A percentile compares a stretch with the other conserved stretches of the same genome.
Conservation (phyloP, 768 basidiomycete species). For the Suillus subaureus region DNA sequence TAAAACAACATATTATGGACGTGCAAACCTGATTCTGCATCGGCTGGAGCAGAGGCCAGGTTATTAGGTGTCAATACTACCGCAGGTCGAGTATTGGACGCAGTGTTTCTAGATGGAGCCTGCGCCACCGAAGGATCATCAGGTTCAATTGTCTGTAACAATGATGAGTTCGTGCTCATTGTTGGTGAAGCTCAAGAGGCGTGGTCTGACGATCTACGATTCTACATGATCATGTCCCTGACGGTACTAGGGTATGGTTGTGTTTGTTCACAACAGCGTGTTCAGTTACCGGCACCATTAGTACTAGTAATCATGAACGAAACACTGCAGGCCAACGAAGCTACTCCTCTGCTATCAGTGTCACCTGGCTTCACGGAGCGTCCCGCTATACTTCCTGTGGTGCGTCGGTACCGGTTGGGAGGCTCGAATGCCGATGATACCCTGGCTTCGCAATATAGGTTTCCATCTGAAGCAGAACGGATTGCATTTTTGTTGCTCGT, state of each 20-base stretch:
- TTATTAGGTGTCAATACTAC: slow-evolving; percentile 61
- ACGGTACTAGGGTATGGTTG: slow-evolving; percentile 4
- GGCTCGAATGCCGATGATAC: not conserved
- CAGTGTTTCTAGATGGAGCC: slow-evolving; percentile 30
- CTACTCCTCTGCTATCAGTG: slow-evolving; percentile 7
- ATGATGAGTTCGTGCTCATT: slow-evolving; percentile 65
- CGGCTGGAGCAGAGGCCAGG: slow-evolving; percentile 58
- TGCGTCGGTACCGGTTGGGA: slow-evolving; percentile 1
- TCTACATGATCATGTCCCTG: not conserved
- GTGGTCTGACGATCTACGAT: not conserved
- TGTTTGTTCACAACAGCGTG: slow-evolving; percentile 5
- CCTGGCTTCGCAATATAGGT: not conserved
- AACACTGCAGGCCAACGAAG: slow-evolving; percentile 10
- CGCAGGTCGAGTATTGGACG: slow-evolving; percentile 36
- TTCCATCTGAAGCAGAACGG: slow-evolving; percentile 9
- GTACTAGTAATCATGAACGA: not conserved
- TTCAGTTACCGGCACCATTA: not conserved
- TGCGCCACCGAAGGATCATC: slow-evolving; percentile 58
- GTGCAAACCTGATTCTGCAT: slow-evolving; percentile 73
- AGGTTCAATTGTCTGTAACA: slow-evolving; percentile 84
- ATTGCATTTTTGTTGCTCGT: slow-evolving; percentile 13
- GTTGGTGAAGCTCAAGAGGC: slow-evolving; percentile 2
- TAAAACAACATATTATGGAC: not conserved
- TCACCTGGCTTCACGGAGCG: not conserved
- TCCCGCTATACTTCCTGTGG: slow-evolving; percentile 15